Percentiles rank a stretch among this genome's conserved stretches.
These are phyloP conservation scores for Pseudonectria buxi DNA, from an alignment of 2,329 filamentous ascomycete genomes.

Conservation along the genomic window DNA sequence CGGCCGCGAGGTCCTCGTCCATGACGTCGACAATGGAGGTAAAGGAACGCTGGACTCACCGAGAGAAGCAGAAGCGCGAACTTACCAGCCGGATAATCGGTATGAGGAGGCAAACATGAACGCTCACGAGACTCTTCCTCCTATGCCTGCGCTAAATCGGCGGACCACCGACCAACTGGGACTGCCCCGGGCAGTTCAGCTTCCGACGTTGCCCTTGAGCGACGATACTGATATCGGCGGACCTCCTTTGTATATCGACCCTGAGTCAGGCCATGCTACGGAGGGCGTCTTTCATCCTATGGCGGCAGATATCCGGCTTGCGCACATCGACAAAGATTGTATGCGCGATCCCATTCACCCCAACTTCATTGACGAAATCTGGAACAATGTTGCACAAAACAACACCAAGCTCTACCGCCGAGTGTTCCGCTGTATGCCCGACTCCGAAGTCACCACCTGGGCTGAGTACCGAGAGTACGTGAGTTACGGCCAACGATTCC, in stretches of 20 bases:
- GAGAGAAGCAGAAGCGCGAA: conserved; percentile 26
- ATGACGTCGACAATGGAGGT: conserved; percentile 56
- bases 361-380: conserved; percentile 78
- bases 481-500: conserved; percentile 71
- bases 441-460: conserved; percentile 91
- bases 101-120: conserved; percentile 26
- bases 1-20: conserved; percentile 65
- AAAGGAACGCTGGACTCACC: conserved; percentile 47
- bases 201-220: conserved; percentile 60
- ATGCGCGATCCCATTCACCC: conserved; percentile 86
- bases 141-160: conserved; percentile 49
- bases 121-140: conserved; percentile 48
- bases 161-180: conserved; percentile 61
- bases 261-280: conserved; percentile 41
- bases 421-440: conserved; percentile 95
- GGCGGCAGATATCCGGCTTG: conserved; percentile 63
- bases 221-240: conserved; percentile 83
- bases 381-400: conserved; percentile 82
- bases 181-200: conserved; percentile 60
- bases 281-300: conserved; percentile 43
- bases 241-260: conserved; percentile 52
- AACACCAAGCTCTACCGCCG: conserved; percentile 92
- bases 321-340: conserved; percentile 77
- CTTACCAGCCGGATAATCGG: conserved; percentile 22
- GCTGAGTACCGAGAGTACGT: conserved; percentile 82